phyloP scores from a whole-genome alignment of 306 rosid species.

The Rosa lucieae region DNA sequence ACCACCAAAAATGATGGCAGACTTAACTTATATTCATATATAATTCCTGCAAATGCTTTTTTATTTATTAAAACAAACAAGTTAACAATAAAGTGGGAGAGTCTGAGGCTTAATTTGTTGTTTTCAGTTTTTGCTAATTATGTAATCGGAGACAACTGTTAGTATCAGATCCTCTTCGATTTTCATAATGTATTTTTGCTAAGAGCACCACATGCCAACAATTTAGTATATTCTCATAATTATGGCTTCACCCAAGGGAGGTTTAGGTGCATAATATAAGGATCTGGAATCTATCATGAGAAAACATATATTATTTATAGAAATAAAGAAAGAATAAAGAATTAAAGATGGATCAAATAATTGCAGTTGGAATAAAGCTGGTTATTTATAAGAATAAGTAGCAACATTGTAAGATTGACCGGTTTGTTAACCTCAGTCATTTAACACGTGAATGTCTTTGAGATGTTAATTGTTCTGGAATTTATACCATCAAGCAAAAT shows the following conservation, averaged over 20 bases:
- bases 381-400: background rate
- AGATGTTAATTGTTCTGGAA: background rate
- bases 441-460: background rate
- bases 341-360: background rate
- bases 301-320: background rate
- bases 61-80: background rate
- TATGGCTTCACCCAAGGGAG: background rate
- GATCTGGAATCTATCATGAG: background rate
- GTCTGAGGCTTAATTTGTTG: too few species aligned
- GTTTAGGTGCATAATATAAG: background rate
- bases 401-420: background rate
- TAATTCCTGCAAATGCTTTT: background rate
- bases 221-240: background rate
- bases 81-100: background rate
- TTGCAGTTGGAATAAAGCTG: slow-evolving; percentile 7
- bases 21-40: background rate
- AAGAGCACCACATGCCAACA: slow-evolving; percentile 14
- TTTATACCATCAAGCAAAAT: background rate
- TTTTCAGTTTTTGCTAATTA: background rate
- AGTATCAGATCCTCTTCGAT: slow-evolving; percentile 2
- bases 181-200: background rate
- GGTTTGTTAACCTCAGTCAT: background rate
- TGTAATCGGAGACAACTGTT: background rate
- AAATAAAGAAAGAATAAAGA: background rate
- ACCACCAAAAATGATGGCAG: slow-evolving; percentile 1